Conservation (phyloP, 495 filamentous ascomycete species). For the Penicillium longicatenatum region DNA sequence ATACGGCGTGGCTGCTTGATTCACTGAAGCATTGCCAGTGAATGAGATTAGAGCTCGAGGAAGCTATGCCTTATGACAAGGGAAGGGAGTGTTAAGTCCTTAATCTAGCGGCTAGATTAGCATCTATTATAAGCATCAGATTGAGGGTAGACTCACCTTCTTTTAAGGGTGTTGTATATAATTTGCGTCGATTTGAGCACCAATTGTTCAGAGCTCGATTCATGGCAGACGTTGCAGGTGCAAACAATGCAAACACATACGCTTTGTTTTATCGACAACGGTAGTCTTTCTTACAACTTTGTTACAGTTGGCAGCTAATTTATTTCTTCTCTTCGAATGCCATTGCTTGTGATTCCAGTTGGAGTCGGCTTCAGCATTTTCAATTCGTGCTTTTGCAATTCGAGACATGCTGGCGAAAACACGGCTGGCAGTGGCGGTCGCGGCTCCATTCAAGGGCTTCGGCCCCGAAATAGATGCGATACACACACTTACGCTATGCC, state of each 20-base stretch:
- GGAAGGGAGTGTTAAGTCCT: background rate
- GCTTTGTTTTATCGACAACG: background rate
- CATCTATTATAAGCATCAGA: background rate
- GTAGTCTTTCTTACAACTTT: background rate
- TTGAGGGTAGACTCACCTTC: background rate
- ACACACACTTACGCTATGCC: background rate
- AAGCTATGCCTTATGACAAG: background rate
- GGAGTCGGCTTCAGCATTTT: background rate
- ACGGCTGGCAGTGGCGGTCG: conserved; percentile 3
- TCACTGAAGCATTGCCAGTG: background rate
- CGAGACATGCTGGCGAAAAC: background rate
- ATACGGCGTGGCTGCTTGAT: background rate
- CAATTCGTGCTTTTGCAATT: background rate
- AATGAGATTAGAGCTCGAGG: background rate
- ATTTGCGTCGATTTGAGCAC: background rate
- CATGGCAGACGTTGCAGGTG: conserved; percentile 5
- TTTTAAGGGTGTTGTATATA: background rate
- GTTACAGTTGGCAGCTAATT: background rate
- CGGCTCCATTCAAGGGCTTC: background rate
- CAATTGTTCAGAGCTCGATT: background rate
- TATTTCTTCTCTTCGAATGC: background rate
- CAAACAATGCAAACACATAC: conserved; percentile 5
- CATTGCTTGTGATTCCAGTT: background rate
- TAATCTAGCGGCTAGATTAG: background rate
- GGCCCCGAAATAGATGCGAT: background rate